A percentile compares a stretch with the other conserved stretches of the same genome.
phyloP scores from a whole-genome alignment of 108 stramenopile genomes.

The Nannochloropsis gaditana region DNA sequence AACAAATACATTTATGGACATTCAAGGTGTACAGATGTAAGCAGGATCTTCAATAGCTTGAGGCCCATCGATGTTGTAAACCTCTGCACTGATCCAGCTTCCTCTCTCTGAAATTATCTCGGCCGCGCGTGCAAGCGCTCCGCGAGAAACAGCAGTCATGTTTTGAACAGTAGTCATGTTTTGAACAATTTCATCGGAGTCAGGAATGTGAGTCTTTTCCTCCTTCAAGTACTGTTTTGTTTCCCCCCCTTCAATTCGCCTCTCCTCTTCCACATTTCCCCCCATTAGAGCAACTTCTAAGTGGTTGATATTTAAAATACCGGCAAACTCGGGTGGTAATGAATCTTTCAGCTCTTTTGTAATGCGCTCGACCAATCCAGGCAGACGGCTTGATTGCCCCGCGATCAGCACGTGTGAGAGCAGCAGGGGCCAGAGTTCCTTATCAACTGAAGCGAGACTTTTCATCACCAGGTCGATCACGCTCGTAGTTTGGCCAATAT shows the following conservation, averaged over 20 bases:
- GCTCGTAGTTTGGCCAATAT: not conserved
- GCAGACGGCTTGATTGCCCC: not conserved
- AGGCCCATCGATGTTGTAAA: not conserved
- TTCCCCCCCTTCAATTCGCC: not conserved
- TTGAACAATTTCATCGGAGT: not conserved
- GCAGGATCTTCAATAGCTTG: not conserved
- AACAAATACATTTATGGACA: not conserved
- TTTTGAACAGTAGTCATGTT: not conserved
- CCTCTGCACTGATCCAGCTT: not conserved
- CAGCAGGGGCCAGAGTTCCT: not conserved
- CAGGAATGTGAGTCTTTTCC: not conserved
- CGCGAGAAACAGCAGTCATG: not conserved
- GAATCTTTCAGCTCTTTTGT: not conserved
- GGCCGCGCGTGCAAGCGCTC: not conserved
- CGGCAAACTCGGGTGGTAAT: not conserved
- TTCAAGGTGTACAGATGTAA: not conserved
- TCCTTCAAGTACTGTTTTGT: not conserved
- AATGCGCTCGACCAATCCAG: not conserved
- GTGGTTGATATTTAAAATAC: not conserved
- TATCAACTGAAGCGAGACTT: not conserved
- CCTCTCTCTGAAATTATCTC: not conserved
- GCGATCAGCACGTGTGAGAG: slow-evolving; percentile 11
- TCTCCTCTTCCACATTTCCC: too few species aligned
- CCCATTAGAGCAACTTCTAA: not conserved
- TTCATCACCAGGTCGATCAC: slow-evolving; percentile 2